Percentiles rank a stretch among this genome's conserved stretches.
These are phyloP conservation scores for Heterobasidion parviporum DNA, from an alignment of 1,284 basidiomycete genomes.

Conservation along the genomic window DNA sequence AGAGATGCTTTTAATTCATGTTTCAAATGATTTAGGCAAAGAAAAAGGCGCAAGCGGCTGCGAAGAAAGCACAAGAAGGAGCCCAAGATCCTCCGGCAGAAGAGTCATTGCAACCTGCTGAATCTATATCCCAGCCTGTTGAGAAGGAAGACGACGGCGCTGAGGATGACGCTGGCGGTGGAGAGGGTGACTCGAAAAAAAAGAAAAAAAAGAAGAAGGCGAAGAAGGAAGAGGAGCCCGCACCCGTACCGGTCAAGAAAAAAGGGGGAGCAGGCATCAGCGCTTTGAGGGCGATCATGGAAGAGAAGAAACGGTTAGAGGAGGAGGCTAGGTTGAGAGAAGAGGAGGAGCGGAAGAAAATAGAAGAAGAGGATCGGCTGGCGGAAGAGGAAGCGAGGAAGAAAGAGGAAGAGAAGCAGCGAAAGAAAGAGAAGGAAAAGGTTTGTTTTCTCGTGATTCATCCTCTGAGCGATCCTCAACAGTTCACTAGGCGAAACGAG, in stretches of 20 bases:
- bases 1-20: background rate
- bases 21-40: slow-evolving; percentile 57
- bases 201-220: slow-evolving; percentile 89
- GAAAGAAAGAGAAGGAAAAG: slow-evolving; percentile 88
- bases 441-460: slow-evolving; percentile 27
- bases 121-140: slow-evolving; percentile 18
- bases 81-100: slow-evolving; percentile 20
- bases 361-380: slow-evolving; percentile 79
- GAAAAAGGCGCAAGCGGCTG: slow-evolving; percentile 89
- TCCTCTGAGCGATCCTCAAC: slow-evolving; percentile 3
- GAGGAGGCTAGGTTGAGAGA: slow-evolving; percentile 65
- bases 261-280: slow-evolving; percentile 62
- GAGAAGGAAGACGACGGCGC: slow-evolving; percentile 52
- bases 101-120: slow-evolving; percentile 14
- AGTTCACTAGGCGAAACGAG: slow-evolving; percentile 64
- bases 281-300: slow-evolving; percentile 77
- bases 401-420: slow-evolving; percentile 79
- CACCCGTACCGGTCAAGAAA: slow-evolving; percentile 53
- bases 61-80: slow-evolving; percentile 54
- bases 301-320: slow-evolving; percentile 81
- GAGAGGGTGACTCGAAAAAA: slow-evolving; percentile 54
- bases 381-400: slow-evolving; percentile 70
- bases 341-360: slow-evolving; percentile 70
- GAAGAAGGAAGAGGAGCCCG: slow-evolving; percentile 64
- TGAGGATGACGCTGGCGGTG: slow-evolving; percentile 36